Evolutionary conservation across 495 filamentous ascomycete species (phyloP).

Genomic region (Acidomyces sp.): DNA sequence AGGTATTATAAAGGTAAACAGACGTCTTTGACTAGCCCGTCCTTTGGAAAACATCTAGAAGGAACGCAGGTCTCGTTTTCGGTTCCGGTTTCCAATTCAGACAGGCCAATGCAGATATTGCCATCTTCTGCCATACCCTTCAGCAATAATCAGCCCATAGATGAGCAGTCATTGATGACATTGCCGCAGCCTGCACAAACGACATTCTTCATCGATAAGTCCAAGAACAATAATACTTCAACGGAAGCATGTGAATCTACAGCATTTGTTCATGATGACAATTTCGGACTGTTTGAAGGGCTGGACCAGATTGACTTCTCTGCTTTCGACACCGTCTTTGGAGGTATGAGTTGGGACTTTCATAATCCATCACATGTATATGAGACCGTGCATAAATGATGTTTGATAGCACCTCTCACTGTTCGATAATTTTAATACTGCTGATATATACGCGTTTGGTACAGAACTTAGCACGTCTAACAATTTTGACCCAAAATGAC

Average conservation of each 20-base stretch:
- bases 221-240: not conserved
- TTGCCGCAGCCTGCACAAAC: not conserved
- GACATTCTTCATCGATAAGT: not conserved
- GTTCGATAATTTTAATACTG: too few relatives aligned
- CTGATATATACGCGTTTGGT: too few relatives aligned
- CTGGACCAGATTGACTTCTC: conserved; percentile 11
- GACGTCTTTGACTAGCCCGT: not conserved
- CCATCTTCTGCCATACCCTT: too few relatives aligned
- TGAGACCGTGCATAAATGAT: too few relatives aligned
- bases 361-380: too few relatives aligned
- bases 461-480: too few relatives aligned
- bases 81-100: too few relatives aligned
- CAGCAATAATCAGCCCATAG: too few relatives aligned
- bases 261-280: not conserved
- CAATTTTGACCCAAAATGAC: too few relatives aligned
- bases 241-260: not conserved
- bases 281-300: not conserved
- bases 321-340: conserved; percentile 14
- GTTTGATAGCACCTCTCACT: too few relatives aligned
- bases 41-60: not conserved
- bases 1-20: not conserved
- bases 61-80: not conserved
- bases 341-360: conserved; percentile 6
- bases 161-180: too few relatives aligned
- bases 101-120: too few relatives aligned